A percentile compares a stretch with the other conserved stretches of the same genome.
Conservation (phyloP, 208 protist genomes). For the Acanthamoeba divionensis region DNA sequence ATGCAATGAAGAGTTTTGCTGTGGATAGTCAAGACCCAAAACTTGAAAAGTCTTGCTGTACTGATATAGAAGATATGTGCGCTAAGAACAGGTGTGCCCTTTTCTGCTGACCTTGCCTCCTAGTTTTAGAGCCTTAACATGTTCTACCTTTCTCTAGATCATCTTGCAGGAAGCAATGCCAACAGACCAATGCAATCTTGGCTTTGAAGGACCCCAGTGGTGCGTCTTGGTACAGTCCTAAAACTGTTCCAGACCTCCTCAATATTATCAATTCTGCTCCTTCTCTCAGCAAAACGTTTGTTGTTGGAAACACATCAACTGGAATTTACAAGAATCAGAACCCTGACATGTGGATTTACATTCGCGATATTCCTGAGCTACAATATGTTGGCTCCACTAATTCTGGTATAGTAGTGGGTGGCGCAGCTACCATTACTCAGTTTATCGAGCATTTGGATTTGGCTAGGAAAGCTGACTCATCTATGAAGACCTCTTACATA, state of each 20-base stretch:
- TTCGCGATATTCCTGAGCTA: neutral
- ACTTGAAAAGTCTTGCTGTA: too few relatives aligned
- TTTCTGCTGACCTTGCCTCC: too few relatives aligned
- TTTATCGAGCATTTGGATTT: neutral
- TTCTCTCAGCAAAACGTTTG: neutral
- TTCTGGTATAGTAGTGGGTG: neutral
- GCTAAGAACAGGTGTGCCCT: too few relatives aligned
- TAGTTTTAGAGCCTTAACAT: too few relatives aligned
- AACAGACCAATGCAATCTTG: too few relatives aligned
- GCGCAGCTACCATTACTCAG: neutral
- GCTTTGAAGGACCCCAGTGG: too few relatives aligned
- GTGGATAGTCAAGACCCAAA: too few relatives aligned
- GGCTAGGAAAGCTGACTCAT: neutral
- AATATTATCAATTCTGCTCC: neutral
- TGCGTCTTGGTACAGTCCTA: conserved; percentile 72
- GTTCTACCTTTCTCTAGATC: too few relatives aligned
- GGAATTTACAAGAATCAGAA: conserved; percentile 46
- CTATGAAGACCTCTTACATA: neutral
- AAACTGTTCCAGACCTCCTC: conserved; percentile 65
- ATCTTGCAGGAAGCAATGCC: too few relatives aligned
- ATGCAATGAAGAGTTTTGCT: conserved; percentile 72
- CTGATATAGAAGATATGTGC: too few relatives aligned
- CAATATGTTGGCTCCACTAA: neutral
- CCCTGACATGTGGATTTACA: conserved; percentile 12
- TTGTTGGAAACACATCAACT: conserved; percentile 81